A percentile compares a stretch with the other conserved stretches of the same genome.
Evolutionary conservation across 352 stramenopile species (phyloP).

Genomic region (Pythium brassicae): DNA sequence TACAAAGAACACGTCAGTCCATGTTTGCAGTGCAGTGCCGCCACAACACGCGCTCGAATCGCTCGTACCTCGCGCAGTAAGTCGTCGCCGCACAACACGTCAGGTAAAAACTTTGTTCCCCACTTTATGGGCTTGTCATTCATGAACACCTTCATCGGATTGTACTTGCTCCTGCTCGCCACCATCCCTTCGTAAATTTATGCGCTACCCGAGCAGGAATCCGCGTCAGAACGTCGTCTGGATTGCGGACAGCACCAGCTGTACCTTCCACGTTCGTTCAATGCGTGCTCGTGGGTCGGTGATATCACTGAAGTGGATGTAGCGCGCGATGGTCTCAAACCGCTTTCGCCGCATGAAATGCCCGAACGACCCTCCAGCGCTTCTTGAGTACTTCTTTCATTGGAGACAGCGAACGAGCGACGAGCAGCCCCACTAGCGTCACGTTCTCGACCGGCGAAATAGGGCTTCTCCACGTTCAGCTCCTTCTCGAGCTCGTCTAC

Average conservation of each 20-base stretch:
- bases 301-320: neutral
- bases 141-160: conserved; percentile 8
- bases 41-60: neutral
- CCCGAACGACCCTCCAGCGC: neutral
- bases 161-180: neutral
- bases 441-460: neutral
- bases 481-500: neutral
- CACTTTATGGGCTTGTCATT: conserved; percentile 9
- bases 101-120: conserved; percentile 6
- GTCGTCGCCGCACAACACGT: conserved; percentile 8
- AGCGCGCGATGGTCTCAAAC: neutral
- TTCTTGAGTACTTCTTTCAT: neutral
- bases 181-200: conserved; percentile 9
- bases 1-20: neutral
- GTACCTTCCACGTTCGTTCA: neutral
- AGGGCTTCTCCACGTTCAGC: neutral
- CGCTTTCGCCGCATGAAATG: neutral
- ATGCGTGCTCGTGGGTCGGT: neutral
- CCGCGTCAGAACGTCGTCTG: conserved; percentile 6
- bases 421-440: neutral
- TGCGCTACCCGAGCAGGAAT: conserved; percentile 1
- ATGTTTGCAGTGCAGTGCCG: neutral
- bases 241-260: neutral
- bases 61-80: neutral
- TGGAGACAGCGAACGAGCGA: neutral